phyloP scores from a whole-genome alignment of 306 rosid genomes.

The Vigna unguiculata region DNA sequence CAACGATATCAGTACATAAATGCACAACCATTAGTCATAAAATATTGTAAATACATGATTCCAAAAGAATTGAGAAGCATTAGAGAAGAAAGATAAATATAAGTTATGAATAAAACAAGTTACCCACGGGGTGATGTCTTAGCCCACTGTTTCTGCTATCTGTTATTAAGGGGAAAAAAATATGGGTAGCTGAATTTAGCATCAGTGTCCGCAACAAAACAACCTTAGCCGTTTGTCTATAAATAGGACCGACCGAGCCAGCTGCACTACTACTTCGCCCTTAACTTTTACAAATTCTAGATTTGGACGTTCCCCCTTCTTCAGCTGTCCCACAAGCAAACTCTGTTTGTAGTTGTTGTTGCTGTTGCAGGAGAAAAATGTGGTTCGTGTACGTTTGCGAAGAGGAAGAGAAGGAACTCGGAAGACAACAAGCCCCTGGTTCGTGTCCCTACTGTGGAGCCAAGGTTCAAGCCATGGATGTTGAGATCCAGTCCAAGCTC shows the following conservation, averaged over 20 bases:
- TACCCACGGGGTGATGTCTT: no score
- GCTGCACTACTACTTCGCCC: not conserved
- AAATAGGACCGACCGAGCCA: conserved; percentile 12
- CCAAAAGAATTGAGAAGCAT: no score
- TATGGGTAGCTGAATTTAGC: not conserved
- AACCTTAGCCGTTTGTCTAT: not conserved
- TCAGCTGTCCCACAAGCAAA: not conserved
- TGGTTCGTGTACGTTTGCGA: conserved; percentile 69
- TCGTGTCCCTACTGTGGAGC: conserved; percentile 87
- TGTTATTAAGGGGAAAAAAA: no score
- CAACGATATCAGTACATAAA: no score
- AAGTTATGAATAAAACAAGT: no score
- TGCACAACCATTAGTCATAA: no score
- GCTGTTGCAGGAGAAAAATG: conserved; percentile 58
- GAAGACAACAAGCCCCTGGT: conserved; percentile 82
- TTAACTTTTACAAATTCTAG: not conserved
- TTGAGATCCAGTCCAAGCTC: conserved; percentile 67
- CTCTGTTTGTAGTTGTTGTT: not conserved
- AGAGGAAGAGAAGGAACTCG: conserved; percentile 74
- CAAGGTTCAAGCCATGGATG: conserved; percentile 80
- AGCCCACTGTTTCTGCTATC: no score
- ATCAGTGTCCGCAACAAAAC: not conserved
- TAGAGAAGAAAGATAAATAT: no score
- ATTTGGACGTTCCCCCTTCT: not conserved
- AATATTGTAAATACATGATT: no score